A percentile compares a stretch with the other conserved stretches of the same genome.
Evolutionary conservation across 179 eudicot genomes (phyloP).

Genomic region (Silene vulgaris): DNA sequence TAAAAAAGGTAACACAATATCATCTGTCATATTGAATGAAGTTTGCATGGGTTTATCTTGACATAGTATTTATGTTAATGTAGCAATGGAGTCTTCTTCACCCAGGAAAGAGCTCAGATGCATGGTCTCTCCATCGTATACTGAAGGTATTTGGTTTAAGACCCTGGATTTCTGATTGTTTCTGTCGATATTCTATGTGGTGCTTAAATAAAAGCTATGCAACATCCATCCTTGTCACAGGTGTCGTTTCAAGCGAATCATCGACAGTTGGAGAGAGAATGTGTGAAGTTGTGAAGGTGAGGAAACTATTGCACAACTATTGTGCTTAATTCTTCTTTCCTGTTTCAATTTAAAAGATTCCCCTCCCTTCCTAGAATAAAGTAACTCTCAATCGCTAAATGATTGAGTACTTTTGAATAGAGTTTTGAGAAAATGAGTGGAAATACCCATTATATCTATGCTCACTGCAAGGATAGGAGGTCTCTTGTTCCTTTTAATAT

Average conservation of each 20-base stretch:
- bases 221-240: slow-evolving; percentile 32
- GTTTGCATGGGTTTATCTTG: slow-evolving; percentile 10
- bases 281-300: slow-evolving; percentile 82
- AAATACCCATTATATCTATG: background rate
- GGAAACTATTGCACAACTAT: background rate
- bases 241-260: slow-evolving; percentile 53
- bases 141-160: slow-evolving; percentile 38
- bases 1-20: slow-evolving; percentile 59
- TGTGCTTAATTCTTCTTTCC: background rate
- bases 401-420: background rate
- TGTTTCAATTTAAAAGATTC: background rate
- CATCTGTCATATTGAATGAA: slow-evolving; percentile 6
- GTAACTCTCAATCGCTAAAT: background rate
- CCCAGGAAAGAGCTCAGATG: slow-evolving; percentile 71
- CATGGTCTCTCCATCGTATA: slow-evolving; percentile 46
- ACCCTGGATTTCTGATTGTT: slow-evolving; percentile 9
- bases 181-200: slow-evolving; percentile 7
- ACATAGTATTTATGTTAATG: slow-evolving; percentile 21
- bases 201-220: slow-evolving; percentile 12
- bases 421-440: background rate
- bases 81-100: slow-evolving; percentile 84
- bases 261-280: slow-evolving; percentile 76
- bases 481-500: background rate
- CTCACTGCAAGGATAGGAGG: background rate
- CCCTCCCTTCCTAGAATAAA: background rate